These are phyloP conservation scores for Paraconiothyrium brasiliense DNA, from an alignment of 2,329 filamentous ascomycete species.

Conservation along the genomic window DNA sequence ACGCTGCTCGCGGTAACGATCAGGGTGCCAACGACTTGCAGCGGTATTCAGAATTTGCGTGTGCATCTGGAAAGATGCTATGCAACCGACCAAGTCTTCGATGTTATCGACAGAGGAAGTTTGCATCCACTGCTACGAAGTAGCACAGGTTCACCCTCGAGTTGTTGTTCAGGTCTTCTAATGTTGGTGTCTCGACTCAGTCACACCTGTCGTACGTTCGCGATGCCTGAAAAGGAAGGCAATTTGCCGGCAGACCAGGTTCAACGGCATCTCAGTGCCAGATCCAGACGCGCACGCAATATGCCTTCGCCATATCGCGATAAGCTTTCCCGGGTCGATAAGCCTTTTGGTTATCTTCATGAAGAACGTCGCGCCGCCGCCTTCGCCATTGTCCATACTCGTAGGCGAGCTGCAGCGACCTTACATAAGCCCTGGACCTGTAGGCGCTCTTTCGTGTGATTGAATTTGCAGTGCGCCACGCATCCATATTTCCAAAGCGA, in stretches of 20 bases:
- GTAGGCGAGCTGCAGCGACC: too few species aligned
- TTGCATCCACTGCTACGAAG: background rate
- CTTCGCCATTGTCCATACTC: too few species aligned
- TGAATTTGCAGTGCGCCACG: too few species aligned
- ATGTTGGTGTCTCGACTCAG: background rate
- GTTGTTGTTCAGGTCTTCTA: background rate
- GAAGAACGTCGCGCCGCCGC: too few species aligned
- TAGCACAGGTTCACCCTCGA: background rate
- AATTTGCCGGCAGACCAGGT: background rate
- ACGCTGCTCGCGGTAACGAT: background rate
- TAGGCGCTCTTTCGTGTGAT: too few species aligned
- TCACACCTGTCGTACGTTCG: background rate
- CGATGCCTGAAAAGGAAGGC: constrained; percentile 1
- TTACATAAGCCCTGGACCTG: too few species aligned
- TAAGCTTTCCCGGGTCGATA: background rate
- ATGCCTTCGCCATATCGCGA: background rate
- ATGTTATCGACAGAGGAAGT: too few species aligned
- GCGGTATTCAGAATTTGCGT: too few species aligned
- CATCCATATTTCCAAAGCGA: too few species aligned
- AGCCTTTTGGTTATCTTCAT: background rate
- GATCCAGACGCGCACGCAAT: background rate
- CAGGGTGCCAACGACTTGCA: background rate
- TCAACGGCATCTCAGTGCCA: background rate
- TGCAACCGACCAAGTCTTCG: background rate
- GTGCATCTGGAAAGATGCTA: background rate